Evolutionary conservation across 2,329 filamentous ascomycete species (phyloP).

Genomic region (Hypoxylon sp.): DNA sequence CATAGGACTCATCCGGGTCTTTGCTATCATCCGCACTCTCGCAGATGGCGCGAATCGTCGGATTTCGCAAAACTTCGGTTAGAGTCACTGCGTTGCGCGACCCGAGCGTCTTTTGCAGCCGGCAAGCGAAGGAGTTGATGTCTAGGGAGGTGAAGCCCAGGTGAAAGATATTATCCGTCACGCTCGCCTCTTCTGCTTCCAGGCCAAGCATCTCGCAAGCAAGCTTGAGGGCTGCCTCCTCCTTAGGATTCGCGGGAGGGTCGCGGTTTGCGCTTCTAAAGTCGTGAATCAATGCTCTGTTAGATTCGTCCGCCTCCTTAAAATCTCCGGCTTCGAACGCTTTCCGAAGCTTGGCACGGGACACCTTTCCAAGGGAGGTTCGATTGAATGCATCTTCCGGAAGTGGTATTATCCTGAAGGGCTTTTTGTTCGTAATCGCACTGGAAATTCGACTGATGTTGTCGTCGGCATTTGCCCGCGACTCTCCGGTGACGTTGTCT

Average conservation of each 20-base stretch:
- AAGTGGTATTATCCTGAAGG: slow-evolving; percentile 14
- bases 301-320: slow-evolving; percentile 7
- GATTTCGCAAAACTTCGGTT: slow-evolving; percentile 9
- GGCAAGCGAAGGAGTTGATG: slow-evolving; percentile 9
- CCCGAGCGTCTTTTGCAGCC: slow-evolving; percentile 2
- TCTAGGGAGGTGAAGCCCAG: slow-evolving; percentile 17
- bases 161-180: slow-evolving; percentile 18
- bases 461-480: slow-evolving; percentile 3
- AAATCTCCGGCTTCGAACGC: slow-evolving; percentile 14
- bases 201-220: slow-evolving; percentile 18
- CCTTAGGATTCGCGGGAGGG: neutral
- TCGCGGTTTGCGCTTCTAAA: slow-evolving; percentile 18
- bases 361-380: slow-evolving; percentile 11
- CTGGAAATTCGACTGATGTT: slow-evolving; percentile 12
- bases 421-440: slow-evolving; percentile 14
- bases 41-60: slow-evolving; percentile 15
- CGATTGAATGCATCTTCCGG: slow-evolving; percentile 7
- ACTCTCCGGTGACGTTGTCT: slow-evolving; percentile 2
- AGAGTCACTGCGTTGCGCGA: neutral
- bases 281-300: slow-evolving; percentile 6
- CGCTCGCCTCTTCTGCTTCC: slow-evolving; percentile 13
- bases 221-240: slow-evolving; percentile 1
- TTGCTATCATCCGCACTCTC: slow-evolving; percentile 5
- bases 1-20: slow-evolving; percentile 18
- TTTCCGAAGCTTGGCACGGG: slow-evolving; percentile 16